phyloP scores from a whole-genome alignment of 2,329 filamentous ascomycete genomes.

The Fusarium anthophilum region DNA sequence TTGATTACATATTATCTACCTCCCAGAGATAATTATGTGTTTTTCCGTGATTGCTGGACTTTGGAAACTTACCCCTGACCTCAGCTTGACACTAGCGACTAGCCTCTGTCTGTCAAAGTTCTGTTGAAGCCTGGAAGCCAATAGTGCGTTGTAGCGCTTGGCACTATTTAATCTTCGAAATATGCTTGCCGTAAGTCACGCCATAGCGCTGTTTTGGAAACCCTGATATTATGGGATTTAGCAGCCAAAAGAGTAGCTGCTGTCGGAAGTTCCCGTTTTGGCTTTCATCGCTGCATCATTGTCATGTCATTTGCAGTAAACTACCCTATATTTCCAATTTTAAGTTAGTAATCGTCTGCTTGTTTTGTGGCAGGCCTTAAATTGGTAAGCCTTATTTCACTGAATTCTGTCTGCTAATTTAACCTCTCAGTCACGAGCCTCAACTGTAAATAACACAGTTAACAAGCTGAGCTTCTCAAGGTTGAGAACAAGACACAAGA shows the following conservation, averaged over 20 bases:
- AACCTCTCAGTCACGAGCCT: no score
- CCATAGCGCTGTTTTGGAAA: not conserved
- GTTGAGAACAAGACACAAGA: no score
- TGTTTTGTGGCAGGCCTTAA: accelerated
- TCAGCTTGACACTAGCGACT: not conserved
- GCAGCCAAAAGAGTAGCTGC: not conserved
- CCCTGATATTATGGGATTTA: not conserved
- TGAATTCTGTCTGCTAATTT: no score
- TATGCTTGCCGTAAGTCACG: not conserved
- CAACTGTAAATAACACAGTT: no score
- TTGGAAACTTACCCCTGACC: not conserved
- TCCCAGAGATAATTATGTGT: not conserved
- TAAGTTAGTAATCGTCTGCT: no score
- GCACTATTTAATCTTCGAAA: not conserved
- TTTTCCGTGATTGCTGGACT: accelerated
- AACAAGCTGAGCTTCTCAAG: no score
- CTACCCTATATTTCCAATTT: not conserved
- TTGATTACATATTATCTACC: accelerated
- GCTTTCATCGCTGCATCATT: not conserved
- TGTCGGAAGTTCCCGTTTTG: not conserved
- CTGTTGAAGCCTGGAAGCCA: not conserved
- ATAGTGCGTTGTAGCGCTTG: not conserved
- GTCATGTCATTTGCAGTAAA: not conserved
- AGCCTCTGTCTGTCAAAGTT: not conserved
- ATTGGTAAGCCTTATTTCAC: accelerated